Conservation (phyloP, 192 early-diverging fungal species). For the Backusella psychrophila region DNA sequence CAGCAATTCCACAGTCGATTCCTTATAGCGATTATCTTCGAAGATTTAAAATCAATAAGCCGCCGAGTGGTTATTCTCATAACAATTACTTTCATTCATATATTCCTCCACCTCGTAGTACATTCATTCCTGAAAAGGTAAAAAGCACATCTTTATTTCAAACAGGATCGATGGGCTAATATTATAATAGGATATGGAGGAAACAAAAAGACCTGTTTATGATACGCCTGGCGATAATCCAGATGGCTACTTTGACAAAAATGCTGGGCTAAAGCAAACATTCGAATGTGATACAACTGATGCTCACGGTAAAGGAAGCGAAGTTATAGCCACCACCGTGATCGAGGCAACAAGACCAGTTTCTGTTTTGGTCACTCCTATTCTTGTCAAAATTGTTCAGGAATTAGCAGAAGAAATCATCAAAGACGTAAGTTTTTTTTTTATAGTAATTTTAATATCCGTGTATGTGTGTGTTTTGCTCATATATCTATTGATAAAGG, state of each 20-base stretch:
- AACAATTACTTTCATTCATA: conserved; percentile 39
- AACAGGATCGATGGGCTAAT: not conserved
- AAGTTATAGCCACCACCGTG: conserved; percentile 45
- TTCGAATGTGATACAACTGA: not conserved
- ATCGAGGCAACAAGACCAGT: conserved; percentile 53
- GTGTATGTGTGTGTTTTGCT: not conserved
- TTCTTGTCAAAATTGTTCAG: conserved; percentile 65
- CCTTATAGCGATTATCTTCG: conserved; percentile 18
- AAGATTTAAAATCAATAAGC: conserved; percentile 1
- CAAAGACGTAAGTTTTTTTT: conserved; percentile 39
- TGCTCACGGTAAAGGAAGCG: conserved; percentile 21
- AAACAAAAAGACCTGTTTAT: not conserved
- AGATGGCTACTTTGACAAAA: not conserved
- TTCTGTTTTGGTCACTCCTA: conserved; percentile 63
- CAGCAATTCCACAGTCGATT: conserved; percentile 21
- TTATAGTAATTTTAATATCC: not conserved
- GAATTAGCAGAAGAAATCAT: conserved; percentile 57
- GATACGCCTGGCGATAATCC: not conserved
- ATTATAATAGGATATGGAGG: conserved; percentile 5
- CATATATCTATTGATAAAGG: conserved; percentile 38
- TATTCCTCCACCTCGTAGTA: conserved; percentile 45
- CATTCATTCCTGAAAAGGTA: conserved; percentile 44
- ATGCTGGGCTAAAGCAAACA: conserved; percentile 11
- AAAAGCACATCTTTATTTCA: not conserved
- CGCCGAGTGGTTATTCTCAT: not conserved